Base-by-base conservation (phyloP, 805 yeast genomes). In the Starmerella cellae region DNA sequence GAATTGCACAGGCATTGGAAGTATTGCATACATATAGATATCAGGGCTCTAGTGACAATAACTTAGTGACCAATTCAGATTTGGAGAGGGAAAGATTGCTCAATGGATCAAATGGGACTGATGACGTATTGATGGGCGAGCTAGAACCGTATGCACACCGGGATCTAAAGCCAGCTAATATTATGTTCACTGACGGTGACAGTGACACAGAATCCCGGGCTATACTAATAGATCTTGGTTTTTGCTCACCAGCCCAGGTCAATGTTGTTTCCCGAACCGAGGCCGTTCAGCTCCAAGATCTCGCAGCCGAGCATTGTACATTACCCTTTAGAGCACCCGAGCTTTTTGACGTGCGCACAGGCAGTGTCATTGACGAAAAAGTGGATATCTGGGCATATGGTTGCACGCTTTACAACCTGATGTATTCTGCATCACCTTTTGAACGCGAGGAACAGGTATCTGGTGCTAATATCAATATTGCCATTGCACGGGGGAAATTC, bases 351-450 rank as follows among this genome's bases (percentile, higher is more conserved):
- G 79, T 84, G 30, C 74, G 73, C 35, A 71, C 82, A 1, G 78
- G 79, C 33, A 60, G 73, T n/a, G 60, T 60, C 5, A 67, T 87
- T 35, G 75, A 77, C 48, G 94, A 82, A 54, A 71, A 73, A 45
- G 77, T 81, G 3, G 97, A 87, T 59, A 74, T 88, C 21, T 87
- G 97, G 97, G 79, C 94, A 3, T 60, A 87, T 23, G 97, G 97
- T 0, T 84, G 95, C 55, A 67, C 84, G 1, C 58, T 84, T 16
- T 87, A 82, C 59, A 74, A 85, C 1, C 62, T 82, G 50, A 68
- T 88, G 59, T 87, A 81, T 62, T 79, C 80, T 0, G 68, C 69
- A 24, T 81, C 94, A 3, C 97, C 97, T 1, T 87, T 87, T 59
- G 95, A 85, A 57, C 69, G 82, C 56, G 77, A 81, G 57, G 91